Percentiles rank a stretch among this genome's conserved stretches.
Evolutionary conservation across 768 basidiomycete species (phyloP).

Genomic region (Tulasnella sp.): DNA sequence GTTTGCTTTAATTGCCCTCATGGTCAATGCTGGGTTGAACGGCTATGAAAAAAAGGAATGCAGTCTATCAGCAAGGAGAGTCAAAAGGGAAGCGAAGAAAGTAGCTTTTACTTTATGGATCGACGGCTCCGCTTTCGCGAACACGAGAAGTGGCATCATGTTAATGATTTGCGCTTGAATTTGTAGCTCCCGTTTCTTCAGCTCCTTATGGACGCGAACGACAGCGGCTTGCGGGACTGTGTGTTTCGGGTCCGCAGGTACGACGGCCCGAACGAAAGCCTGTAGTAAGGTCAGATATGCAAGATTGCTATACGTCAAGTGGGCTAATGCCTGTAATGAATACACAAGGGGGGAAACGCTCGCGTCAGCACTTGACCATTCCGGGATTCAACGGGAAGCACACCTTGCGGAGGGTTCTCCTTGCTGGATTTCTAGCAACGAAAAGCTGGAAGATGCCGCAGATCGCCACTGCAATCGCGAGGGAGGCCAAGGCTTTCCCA

Average conservation of each 20-base stretch:
- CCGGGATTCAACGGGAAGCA: too few species aligned
- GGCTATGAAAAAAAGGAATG: too few species aligned
- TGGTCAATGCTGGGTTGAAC: constrained; percentile 9
- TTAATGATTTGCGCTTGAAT: constrained; percentile 23
- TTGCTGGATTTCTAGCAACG: constrained; percentile 25
- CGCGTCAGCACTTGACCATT: too few species aligned
- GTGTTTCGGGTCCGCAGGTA: constrained; percentile 19
- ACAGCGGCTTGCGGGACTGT: constrained; percentile 18
- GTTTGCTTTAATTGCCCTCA: constrained; percentile 20
- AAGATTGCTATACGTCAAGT: constrained; percentile 19
- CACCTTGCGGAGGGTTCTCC: constrained; percentile 22
- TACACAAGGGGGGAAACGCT: not conserved
- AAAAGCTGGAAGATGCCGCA: constrained; percentile 25
- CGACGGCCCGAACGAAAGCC: constrained; percentile 17
- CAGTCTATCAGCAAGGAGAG: not conserved
- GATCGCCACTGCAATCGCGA: constrained; percentile 25
- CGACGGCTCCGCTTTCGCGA: too few species aligned
- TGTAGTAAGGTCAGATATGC: constrained; percentile 23
- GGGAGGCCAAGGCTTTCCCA: constrained; percentile 22
- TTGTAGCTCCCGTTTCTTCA: constrained; percentile 22
- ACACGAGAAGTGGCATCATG: constrained; percentile 23
- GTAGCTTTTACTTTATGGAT: too few species aligned
- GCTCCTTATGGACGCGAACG: constrained; percentile 20
- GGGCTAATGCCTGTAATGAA: not conserved
- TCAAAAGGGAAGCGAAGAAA: too few species aligned